A percentile compares a stretch with the other conserved stretches of the same genome.
These are phyloP conservation scores for Paraglomus occultum DNA, from an alignment of 192 early-diverging fungal species.

Conservation along the genomic window DNA sequence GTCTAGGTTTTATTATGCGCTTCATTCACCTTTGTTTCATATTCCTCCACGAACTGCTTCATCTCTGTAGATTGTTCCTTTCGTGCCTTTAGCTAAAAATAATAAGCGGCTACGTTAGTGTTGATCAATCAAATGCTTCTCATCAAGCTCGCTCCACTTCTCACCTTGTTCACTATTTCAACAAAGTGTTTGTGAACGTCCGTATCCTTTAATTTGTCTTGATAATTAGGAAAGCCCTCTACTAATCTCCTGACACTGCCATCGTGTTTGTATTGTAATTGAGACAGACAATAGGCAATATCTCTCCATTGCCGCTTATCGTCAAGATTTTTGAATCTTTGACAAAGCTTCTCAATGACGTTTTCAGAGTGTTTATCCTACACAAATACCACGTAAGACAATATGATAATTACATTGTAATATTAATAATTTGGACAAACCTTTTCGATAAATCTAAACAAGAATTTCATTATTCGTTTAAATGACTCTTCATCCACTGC, in stretches of 20 bases:
- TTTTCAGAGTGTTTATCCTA: constrained; percentile 94
- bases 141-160: constrained; percentile 22
- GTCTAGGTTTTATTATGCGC: too few species aligned
- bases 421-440: not conserved
- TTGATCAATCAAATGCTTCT: not conserved
- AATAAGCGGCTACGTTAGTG: not conserved
- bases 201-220: constrained; percentile 89
- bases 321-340: constrained; percentile 82
- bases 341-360: constrained; percentile 94
- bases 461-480: constrained; percentile 88
- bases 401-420: not conserved
- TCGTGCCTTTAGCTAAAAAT: constrained; percentile 47
- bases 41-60: constrained; percentile 82
- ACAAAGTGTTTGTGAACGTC: constrained; percentile 78
- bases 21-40: constrained; percentile 61
- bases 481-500: constrained; percentile 83
- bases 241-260: constrained; percentile 81
- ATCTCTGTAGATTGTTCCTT: constrained; percentile 72
- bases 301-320: constrained; percentile 86
- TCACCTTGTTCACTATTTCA: constrained; percentile 86
- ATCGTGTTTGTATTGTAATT: constrained; percentile 86
- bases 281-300: constrained; percentile 87
- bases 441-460: constrained; percentile 91
- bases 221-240: constrained; percentile 81
- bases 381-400: not conserved